These are phyloP conservation scores for Solanum hybrid DNA, from an alignment of 305 asterid species.

Conservation along the genomic window DNA sequence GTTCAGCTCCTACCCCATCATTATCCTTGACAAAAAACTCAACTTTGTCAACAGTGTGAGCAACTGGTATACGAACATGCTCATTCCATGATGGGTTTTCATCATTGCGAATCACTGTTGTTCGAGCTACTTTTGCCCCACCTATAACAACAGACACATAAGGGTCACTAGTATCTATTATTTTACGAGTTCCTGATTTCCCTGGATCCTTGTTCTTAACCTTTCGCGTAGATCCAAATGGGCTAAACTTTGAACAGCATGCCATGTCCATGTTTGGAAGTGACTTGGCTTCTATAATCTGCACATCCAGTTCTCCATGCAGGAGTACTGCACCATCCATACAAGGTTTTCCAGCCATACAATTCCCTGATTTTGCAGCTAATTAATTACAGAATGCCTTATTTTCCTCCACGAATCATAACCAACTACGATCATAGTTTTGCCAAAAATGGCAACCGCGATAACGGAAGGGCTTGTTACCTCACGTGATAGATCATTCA, in stretches of 20 bases:
- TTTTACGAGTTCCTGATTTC: background rate
- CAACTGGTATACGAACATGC: slow-evolving; percentile 12
- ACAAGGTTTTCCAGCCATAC: background rate
- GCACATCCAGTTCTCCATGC: slow-evolving; percentile 15
- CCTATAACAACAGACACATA: slow-evolving; percentile 10
- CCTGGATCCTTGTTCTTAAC: slow-evolving; percentile 3
- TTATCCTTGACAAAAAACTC: slow-evolving; percentile 19
- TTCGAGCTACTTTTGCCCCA: slow-evolving; percentile 17
- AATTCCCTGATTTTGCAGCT: background rate
- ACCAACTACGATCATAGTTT: background rate
- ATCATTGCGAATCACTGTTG: slow-evolving; percentile 12
- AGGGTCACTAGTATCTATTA: slow-evolving; percentile 22
- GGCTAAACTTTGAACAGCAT: slow-evolving; percentile 1
- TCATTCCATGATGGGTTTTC: slow-evolving; percentile 19
- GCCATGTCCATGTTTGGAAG: slow-evolving; percentile 18
- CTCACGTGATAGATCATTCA: background rate
- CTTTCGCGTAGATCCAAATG: background rate
- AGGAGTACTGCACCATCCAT: slow-evolving; percentile 3
- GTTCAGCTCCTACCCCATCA: slow-evolving; percentile 15
- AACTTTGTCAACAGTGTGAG: slow-evolving; percentile 12
- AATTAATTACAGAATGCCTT: background rate
- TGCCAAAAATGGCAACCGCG: background rate
- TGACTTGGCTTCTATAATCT: slow-evolving; percentile 15
- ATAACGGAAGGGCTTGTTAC: background rate
- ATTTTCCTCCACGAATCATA: background rate